Percentiles rank a stretch among this genome's conserved stretches.
Evolutionary conservation across 192 early-diverging fungal genomes (phyloP).

Genomic region (Coemansia sp.): DNA sequence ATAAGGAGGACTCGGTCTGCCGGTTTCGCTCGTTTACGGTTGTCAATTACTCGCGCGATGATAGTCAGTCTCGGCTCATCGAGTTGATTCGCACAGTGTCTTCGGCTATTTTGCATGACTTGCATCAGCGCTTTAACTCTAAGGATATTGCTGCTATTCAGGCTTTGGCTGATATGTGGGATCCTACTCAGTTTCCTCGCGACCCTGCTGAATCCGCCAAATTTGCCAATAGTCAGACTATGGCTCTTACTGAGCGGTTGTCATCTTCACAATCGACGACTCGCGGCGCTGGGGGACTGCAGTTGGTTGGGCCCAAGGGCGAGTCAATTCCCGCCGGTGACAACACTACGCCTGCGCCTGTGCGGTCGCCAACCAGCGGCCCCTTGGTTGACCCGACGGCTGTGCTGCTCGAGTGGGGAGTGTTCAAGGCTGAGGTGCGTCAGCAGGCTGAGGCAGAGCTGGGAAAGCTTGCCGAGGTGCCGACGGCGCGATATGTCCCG

Average conservation of each 20-base stretch:
- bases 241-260: constrained; percentile 17
- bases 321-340: not conserved
- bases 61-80: constrained; percentile 33
- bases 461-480: not conserved
- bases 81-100: constrained; percentile 52
- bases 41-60: constrained; percentile 25
- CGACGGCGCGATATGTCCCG: constrained; percentile 8
- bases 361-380: constrained; percentile 1
- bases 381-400: constrained; percentile 19
- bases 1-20: constrained; percentile 21
- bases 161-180: constrained; percentile 50
- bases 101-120: constrained; percentile 41
- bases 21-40: constrained; percentile 38
- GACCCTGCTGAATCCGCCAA: not conserved
- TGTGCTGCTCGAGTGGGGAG: constrained; percentile 27
- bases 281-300: not conserved
- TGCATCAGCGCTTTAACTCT: constrained; percentile 38
- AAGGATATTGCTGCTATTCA: constrained; percentile 36
- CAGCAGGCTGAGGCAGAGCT: constrained; percentile 4
- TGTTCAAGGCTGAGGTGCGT: constrained; percentile 31
- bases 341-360: not conserved
- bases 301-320: not conserved
- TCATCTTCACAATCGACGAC: not conserved
- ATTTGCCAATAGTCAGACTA: constrained; percentile 22
- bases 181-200: constrained; percentile 41